Base-by-base conservation (phyloP, 179 eudicot genomes). In the Silene coronaria region DNA sequence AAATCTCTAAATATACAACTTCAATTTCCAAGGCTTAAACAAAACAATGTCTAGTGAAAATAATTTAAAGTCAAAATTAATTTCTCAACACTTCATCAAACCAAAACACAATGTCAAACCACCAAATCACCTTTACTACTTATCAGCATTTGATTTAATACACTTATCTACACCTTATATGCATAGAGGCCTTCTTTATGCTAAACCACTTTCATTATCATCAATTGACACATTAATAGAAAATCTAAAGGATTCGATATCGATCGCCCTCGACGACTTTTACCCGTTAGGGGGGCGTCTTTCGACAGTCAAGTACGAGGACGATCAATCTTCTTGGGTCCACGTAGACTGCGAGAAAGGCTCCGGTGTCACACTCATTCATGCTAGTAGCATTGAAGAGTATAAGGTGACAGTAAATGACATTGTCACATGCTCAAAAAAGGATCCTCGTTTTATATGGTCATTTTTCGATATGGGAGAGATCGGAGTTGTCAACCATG, bases 131-230 rank as follows among this genome's bases (percentile, higher is more conserved):
- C 48, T 66, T 28, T 24, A 72, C 6, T 72, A 72, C 14, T 72
- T 72, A 10, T 57, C 75, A 21, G 5, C 66, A 57, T 28, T 32
- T 57, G 75, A 72, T 72, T 11, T 72, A 32, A 21, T 58, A 10
- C 75, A 57, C 5, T 21, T 72, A 58, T 57, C 65, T 2, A 57
- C 48, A 9, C 22, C 27, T 11, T 72, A 57, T 26, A 32, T 57
- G 51, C 75, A 72, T 10, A 72, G 28, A 58, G 75, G 75, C 11
- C 28, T 72, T 3, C 65, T 72, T 27, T 72, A 72, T 72, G 27
- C 75, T 21, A 72, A 55, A 57, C 66, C 75, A 30, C 23, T n/a
- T 2, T 8, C 53, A 27, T 67, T 28, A 4, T 12, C 63, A 3
- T 71, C 74, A 7, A 30, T 72, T 21, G 4, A 57, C 0, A 57